phyloP scores from a whole-genome alignment of 2,329 filamentous ascomycete species.

The Neopestalotiopsis rosae region DNA sequence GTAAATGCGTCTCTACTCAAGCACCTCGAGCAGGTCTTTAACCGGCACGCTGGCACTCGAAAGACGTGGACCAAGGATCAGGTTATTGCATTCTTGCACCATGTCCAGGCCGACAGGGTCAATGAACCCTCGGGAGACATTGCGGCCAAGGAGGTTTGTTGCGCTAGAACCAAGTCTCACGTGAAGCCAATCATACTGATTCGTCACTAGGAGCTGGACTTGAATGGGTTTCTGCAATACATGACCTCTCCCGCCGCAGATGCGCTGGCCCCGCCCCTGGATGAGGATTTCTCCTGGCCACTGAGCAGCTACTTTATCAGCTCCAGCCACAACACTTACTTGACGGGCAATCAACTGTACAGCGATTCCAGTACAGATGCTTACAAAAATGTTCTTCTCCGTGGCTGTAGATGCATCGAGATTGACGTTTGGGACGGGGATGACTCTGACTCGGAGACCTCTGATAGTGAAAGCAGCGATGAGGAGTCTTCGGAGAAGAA shows the following conservation, averaged over 20 bases:
- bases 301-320: slow-evolving; percentile 92
- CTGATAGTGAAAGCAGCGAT: slow-evolving; percentile 62
- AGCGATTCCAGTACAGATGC: slow-evolving; percentile 87
- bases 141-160: slow-evolving; percentile 27
- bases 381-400: slow-evolving; percentile 82
- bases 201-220: slow-evolving; percentile 44
- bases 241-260: slow-evolving; percentile 58
- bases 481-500: slow-evolving; percentile 54
- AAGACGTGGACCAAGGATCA: slow-evolving; percentile 52
- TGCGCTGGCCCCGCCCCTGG: slow-evolving; percentile 44
- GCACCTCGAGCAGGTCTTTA: slow-evolving; percentile 51
- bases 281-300: slow-evolving; percentile 71
- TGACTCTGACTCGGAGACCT: slow-evolving; percentile 72
- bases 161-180: slow-evolving; percentile 17
- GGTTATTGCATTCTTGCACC: slow-evolving; percentile 50
- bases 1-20: slow-evolving; percentile 45
- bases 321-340: slow-evolving; percentile 94
- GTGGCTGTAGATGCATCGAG: slow-evolving; percentile 89
- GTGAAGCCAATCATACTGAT: slow-evolving; percentile 21
- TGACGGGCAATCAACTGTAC: slow-evolving; percentile 86
- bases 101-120: slow-evolving; percentile 49
- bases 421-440: slow-evolving; percentile 95
- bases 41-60: slow-evolving; percentile 43
- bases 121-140: slow-evolving; percentile 35
- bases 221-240: slow-evolving; percentile 57